Conservation (phyloP, 805 yeast species). For the Yueomyces sp. region DNA sequence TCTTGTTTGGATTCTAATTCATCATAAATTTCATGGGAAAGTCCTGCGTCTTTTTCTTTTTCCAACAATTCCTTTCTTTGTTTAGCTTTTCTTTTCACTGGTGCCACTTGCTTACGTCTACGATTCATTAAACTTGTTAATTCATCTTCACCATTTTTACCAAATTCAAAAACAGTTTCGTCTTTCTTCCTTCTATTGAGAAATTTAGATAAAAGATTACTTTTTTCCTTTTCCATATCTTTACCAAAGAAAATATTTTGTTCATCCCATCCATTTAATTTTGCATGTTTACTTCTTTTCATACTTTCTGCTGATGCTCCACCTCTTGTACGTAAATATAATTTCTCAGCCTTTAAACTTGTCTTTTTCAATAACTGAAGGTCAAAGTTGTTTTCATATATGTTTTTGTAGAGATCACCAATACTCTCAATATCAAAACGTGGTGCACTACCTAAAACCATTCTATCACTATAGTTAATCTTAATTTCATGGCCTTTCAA, state of each 20-base stretch:
- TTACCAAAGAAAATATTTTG: slow-evolving; percentile 71
- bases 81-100: slow-evolving; percentile 64
- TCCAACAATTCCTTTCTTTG: slow-evolving; percentile 58
- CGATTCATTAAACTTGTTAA: slow-evolving; percentile 74
- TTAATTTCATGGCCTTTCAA: slow-evolving; percentile 36
- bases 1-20: slow-evolving; percentile 39
- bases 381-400: slow-evolving; percentile 55
- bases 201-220: slow-evolving; percentile 56
- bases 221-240: slow-evolving; percentile 61
- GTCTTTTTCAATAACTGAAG: slow-evolving; percentile 51
- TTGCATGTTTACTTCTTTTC: slow-evolving; percentile 69
- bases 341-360: slow-evolving; percentile 74
- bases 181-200: slow-evolving; percentile 48
- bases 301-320: slow-evolving; percentile 81
- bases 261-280: slow-evolving; percentile 75
- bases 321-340: slow-evolving; percentile 73
- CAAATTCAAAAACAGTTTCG: slow-evolving; percentile 91
- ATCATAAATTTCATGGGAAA: slow-evolving; percentile 59
- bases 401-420: slow-evolving; percentile 56
- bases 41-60: slow-evolving; percentile 63
- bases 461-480: slow-evolving; percentile 55
- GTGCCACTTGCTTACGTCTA: slow-evolving; percentile 78
- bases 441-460: slow-evolving; percentile 78
- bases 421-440: slow-evolving; percentile 53
- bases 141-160: slow-evolving; percentile 49